phyloP scores from a whole-genome alignment of 441 rosid genomes.

The Flueggea neowawraea region DNA sequence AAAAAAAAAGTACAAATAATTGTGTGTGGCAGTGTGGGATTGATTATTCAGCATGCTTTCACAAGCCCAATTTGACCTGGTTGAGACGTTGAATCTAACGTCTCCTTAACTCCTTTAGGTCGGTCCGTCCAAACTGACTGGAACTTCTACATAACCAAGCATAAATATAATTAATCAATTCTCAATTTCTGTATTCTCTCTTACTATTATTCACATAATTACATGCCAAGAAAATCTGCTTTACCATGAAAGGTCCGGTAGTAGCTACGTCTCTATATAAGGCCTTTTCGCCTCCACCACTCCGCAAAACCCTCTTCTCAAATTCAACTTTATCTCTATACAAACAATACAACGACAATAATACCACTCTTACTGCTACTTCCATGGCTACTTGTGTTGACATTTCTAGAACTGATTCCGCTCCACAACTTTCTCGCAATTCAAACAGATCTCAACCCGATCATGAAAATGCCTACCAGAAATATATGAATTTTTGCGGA shows the following conservation, averaged over 20 bases:
- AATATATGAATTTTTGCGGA: conserved; percentile 25
- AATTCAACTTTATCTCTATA: conserved; percentile 15
- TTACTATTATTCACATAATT: background rate
- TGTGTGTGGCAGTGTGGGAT: too few species aligned
- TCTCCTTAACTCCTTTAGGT: too few species aligned
- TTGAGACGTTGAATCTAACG: too few species aligned
- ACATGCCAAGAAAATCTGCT: conserved; percentile 22
- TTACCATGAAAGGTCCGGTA: conserved; percentile 39
- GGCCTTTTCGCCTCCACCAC: conserved; percentile 7
- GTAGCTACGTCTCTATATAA: conserved; percentile 32
- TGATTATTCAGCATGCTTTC: too few species aligned
- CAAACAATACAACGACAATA: background rate
- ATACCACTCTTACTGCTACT: background rate
- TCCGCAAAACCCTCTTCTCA: conserved; percentile 11
- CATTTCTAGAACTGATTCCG: conserved; percentile 27
- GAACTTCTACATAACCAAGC: too few species aligned
- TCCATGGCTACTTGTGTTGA: conserved; percentile 65
- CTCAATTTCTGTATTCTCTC: too few species aligned
- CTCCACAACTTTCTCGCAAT: conserved; percentile 39
- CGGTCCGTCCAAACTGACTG: too few species aligned
- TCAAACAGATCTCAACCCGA: conserved; percentile 32
- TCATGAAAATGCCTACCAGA: conserved; percentile 21
- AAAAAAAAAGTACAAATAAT: too few species aligned
- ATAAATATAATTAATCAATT: too few species aligned
- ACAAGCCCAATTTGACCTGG: too few species aligned